Percentiles rank a stretch among this genome's conserved stretches.
These are phyloP conservation scores for Aspergillus costaricaensis DNA, from an alignment of 2,329 filamentous ascomycete genomes.

Conservation along the genomic window DNA sequence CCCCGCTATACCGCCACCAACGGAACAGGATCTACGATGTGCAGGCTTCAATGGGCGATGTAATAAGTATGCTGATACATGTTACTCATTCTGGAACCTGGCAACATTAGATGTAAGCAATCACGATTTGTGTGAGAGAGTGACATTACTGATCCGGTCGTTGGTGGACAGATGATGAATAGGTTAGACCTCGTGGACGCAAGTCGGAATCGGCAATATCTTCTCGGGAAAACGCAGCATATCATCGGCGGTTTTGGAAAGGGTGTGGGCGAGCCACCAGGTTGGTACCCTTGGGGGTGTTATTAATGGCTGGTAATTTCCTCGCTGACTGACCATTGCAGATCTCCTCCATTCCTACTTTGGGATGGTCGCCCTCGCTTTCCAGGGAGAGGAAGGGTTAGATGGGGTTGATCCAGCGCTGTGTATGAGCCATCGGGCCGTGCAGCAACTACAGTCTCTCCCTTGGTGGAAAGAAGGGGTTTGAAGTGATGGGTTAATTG, in stretches of 20 bases:
- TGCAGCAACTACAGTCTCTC: slow-evolving; percentile 43
- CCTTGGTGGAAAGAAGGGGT: slow-evolving; percentile 38
- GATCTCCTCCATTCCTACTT: slow-evolving; percentile 88
- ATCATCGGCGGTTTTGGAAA: slow-evolving; percentile 82
- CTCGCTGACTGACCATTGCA: slow-evolving; percentile 22
- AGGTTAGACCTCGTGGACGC: slow-evolving; percentile 60
- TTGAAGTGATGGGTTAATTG: background rate
- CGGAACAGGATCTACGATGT: slow-evolving; percentile 45
- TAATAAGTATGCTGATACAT: slow-evolving; percentile 93
- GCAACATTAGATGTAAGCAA: slow-evolving; percentile 58
- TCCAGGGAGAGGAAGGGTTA: slow-evolving; percentile 69
- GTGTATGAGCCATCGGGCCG: slow-evolving; percentile 65
- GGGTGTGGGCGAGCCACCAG: slow-evolving; percentile 65
- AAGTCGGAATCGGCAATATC: slow-evolving; percentile 68
- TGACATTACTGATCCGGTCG: slow-evolving; percentile 20
- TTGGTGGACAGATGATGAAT: slow-evolving; percentile 58
- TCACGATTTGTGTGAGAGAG: background rate
- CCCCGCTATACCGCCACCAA: slow-evolving; percentile 26
- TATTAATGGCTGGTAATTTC: background rate
- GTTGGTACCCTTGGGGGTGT: slow-evolving; percentile 41
- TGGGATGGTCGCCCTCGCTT: slow-evolving; percentile 75
- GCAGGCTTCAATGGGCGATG: slow-evolving; percentile 86
- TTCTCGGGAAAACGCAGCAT: slow-evolving; percentile 86
- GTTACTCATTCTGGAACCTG: slow-evolving; percentile 90
- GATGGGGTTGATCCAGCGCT: slow-evolving; percentile 72